phyloP scores from a whole-genome alignment of 352 stramenopile species.

The Phytophthora sojae region DNA sequence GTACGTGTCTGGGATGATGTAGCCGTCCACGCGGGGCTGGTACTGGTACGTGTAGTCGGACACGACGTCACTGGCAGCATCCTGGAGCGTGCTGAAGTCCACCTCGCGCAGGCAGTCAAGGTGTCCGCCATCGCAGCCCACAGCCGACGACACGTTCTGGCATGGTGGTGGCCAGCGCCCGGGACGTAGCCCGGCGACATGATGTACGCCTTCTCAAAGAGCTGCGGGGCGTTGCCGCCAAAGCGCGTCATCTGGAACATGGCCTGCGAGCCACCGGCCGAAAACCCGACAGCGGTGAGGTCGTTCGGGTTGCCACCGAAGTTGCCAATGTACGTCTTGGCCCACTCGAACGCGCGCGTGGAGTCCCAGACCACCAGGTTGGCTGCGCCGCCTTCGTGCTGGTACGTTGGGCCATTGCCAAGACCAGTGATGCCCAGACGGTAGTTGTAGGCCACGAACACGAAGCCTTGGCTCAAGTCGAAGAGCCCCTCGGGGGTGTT shows the following conservation, averaged over 20 bases:
- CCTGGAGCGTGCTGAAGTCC: constrained; percentile 17
- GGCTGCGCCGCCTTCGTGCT: constrained; percentile 28
- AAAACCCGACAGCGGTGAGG: constrained; percentile 37
- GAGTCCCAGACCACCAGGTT: constrained; percentile 36
- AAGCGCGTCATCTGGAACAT: constrained; percentile 28
- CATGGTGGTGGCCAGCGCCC: constrained; percentile 19
- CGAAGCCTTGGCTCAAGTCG: constrained; percentile 22
- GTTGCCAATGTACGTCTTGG: constrained; percentile 33
- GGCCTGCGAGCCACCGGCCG: constrained; percentile 20
- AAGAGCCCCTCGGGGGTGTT: constrained; percentile 23
- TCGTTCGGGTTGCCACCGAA: constrained; percentile 41
- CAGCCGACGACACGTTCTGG: constrained; percentile 18
- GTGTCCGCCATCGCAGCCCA: constrained; percentile 17
- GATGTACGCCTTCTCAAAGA: constrained; percentile 31
- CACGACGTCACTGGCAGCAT: constrained; percentile 17
- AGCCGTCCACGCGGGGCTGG: constrained; percentile 31
- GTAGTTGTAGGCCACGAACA: constrained; percentile 43
- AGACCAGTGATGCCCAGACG: constrained; percentile 31
- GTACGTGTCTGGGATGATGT: constrained; percentile 24
- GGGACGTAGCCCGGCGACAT: constrained; percentile 22
- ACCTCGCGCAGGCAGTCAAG: constrained; percentile 20
- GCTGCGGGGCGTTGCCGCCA: constrained; percentile 19
- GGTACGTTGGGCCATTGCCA: constrained; percentile 20
- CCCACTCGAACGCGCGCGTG: constrained; percentile 35
- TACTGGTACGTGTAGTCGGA: constrained; percentile 25